phyloP scores from a whole-genome alignment of 2,329 filamentous ascomycete genomes.

The Colletotrichum falcatum region DNA sequence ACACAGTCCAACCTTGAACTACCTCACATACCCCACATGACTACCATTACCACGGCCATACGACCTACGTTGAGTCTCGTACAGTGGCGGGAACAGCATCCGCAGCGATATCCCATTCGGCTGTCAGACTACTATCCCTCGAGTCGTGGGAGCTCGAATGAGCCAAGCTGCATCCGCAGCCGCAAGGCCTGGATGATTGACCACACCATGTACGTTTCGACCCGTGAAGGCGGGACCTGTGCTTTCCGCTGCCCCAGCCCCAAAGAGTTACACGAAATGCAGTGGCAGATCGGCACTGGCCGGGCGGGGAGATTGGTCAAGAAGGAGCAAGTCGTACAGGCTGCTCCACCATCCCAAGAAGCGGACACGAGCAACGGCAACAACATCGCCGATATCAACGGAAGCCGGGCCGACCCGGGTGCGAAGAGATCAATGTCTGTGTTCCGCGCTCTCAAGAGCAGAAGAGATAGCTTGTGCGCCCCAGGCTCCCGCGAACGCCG shows the following conservation, averaged over 20 bases:
- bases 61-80: constrained; percentile 53
- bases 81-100: constrained; percentile 53
- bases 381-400: constrained; percentile 1
- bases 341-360: constrained; percentile 25
- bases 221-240: constrained; percentile 52
- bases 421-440: constrained; percentile 2
- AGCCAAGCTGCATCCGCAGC: constrained; percentile 52
- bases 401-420: not conserved
- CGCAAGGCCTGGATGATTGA: constrained; percentile 58
- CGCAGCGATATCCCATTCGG: constrained; percentile 54
- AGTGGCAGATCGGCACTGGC: constrained; percentile 51
- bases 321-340: constrained; percentile 48
- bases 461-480: not conserved
- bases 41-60: constrained; percentile 57
- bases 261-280: constrained; percentile 56
- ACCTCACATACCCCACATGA: constrained; percentile 61
- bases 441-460: constrained; percentile 4
- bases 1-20: constrained; percentile 56
- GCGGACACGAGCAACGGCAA: constrained; percentile 42
- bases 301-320: constrained; percentile 50
- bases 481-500: not conserved
- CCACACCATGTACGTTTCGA: constrained; percentile 57
- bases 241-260: constrained; percentile 53
- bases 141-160: constrained; percentile 43
- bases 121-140: constrained; percentile 54